Evolutionary conservation across 108 stramenopile genomes (phyloP), one percentile per base, ranked within the genome.

Genomic region (Ochromonas danica): DNA sequence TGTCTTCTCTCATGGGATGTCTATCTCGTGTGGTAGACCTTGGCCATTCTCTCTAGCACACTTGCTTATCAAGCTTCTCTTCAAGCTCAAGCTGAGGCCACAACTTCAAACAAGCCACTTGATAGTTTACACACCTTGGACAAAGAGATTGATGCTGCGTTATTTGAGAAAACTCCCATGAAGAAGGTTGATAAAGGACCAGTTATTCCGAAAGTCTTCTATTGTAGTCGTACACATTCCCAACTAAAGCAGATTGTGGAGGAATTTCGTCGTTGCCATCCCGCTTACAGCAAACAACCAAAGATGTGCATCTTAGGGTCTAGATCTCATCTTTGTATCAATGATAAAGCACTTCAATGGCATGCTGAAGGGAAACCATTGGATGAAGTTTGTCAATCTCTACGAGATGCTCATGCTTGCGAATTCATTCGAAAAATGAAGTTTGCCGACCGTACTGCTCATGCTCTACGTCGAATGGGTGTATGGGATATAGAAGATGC

Each of bases 271-370:
- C 6, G n/a, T 17, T 75, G 72, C 41, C 31, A 27, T 75, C 36
- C n/a, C 3, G 28, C n/a, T 38, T 75, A 75, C 72, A 33, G 3
- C 3, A 14, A 38, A 3, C 17, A 36, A 3, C 3, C 38, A 38
- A 75, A 17, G 14, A 75, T 75, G 72, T 42, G 72, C 38, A 41
- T 75, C 28, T 41, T 75, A 27, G 72, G 72, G 38, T 75, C 72
- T 14, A 45, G 72, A 31, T 3, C n/a, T n/a, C 72, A 60, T 28
- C 25, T 33, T 10, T 75, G 72, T 60, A 41, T 75, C 10, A 75
- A 75, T 41, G 51, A 75, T 41, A 41, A 6, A 14, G 22, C 6
- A 14, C 6, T 14, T 6, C 6, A 51, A 51, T 51, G 22, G 6
- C 6, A 51, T 51, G 22, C 14, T 51, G 22, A 51, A 14, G 45